Conservation (phyloP, 2,329 filamentous ascomycete species). For the Penicillium sp. region DNA sequence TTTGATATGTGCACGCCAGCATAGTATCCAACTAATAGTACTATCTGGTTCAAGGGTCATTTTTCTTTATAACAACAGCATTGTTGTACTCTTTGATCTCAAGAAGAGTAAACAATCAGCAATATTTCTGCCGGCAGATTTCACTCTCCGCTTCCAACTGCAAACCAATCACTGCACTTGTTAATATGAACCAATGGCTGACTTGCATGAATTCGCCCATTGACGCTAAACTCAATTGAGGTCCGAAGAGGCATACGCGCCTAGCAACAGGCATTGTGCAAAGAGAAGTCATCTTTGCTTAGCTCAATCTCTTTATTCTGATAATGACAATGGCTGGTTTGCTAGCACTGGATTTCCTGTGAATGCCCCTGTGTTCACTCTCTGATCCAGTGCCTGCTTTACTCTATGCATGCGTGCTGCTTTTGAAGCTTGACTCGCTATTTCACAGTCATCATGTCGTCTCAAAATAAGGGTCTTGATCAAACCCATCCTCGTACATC, state of each 20-base stretch:
- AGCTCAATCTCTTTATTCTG: background rate
- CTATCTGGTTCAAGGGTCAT: background rate
- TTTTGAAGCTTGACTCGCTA: too few species aligned
- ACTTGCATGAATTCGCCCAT: too few species aligned
- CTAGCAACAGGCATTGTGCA: background rate
- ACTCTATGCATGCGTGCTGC: background rate
- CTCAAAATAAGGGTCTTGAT: background rate
- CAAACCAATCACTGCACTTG: background rate
- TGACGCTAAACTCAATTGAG: background rate
- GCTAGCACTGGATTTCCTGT: background rate
- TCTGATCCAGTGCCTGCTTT: background rate
- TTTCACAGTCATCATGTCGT: too few species aligned
- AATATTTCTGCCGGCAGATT: slow-evolving; percentile 5
- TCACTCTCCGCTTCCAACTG: background rate
- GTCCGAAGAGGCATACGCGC: background rate
- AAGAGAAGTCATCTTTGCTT: background rate
- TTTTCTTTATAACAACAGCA: background rate
- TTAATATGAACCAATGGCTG: background rate
- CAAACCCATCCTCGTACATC: background rate
- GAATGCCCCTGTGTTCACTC: background rate
- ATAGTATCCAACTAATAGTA: background rate
- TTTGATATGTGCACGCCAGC: background rate
- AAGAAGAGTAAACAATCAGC: background rate
- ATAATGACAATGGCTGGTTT: background rate
- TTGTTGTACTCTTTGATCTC: background rate